Base-by-base conservation (phyloP, 2,329 filamentous ascomycete genomes). In the Cadophora gregata region DNA sequence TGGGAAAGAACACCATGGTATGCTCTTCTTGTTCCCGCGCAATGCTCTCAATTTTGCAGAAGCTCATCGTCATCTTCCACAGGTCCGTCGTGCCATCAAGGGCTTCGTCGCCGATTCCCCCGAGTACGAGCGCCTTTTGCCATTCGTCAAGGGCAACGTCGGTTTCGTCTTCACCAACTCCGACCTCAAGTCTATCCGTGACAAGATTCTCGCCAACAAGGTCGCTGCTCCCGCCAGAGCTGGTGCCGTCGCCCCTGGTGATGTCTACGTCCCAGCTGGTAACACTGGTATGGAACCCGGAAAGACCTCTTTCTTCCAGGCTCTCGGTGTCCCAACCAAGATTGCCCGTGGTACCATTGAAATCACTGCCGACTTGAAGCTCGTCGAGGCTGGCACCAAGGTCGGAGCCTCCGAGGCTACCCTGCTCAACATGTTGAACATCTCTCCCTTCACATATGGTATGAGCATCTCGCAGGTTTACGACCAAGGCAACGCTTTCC, bases 291-390 rank as follows among this genome's bases (percentile, higher is more conserved):
- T 99, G 96, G 96, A 99, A 85, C 96, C 96, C 81, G 96, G 96
- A 84, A 99, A 99, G 92, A 99, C 96, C 80, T 98, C 96, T 81
- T 99, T 99, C 93, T 99, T 99, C 94, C 96, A 99, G 91, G 96
- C 96, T 79, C 96, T 99, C 84, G 95, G 95, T 93, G 93, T 99
- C 81, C 96, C 96, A 81, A 99, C 96, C 89, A 99, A 99, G 93
- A 99, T 99, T 86, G 96, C 96, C 81, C 96, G 96, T 97, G 96
- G 96, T 96, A 99, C 96, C 85, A 99, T 99, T 85, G 96, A 99
- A 93, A 99, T 99, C 81, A 97, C 94, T 73, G 87, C 90, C 78
- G 96, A 99, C 81, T 88, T 99, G 78, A 98, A 97, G 92, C 92
- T 99, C 82, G 91, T 98, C 79, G 93, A 97, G 87, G 88, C 93